Conservation (phyloP, 345 rosid species). For the Ricinus communis region DNA sequence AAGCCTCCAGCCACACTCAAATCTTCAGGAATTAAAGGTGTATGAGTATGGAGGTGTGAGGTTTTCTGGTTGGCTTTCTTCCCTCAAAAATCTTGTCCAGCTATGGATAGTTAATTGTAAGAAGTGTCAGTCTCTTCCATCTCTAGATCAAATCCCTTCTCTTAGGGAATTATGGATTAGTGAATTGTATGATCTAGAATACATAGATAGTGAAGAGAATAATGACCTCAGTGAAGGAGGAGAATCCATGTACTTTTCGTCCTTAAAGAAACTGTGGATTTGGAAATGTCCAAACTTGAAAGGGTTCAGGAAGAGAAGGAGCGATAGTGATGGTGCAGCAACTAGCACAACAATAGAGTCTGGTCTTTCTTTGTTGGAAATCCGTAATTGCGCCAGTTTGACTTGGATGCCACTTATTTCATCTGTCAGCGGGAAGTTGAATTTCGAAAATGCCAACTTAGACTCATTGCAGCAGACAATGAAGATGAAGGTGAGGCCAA, state of each 20-base stretch:
- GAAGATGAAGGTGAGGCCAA: background rate
- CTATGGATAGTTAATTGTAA: accelerated
- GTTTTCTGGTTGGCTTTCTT: background rate
- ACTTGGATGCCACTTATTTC: slow-evolving; percentile 4
- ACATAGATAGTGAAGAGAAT: background rate
- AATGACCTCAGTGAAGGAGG: no score
- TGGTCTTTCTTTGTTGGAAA: slow-evolving; percentile 7
- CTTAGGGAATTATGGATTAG: background rate
- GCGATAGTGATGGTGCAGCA: no score
- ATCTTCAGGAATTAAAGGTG: background rate
- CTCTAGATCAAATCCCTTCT: background rate
- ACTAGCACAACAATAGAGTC: background rate
- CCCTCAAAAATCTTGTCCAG: background rate
- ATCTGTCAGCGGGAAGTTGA: background rate
- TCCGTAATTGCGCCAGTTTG: background rate
- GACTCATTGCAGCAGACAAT: background rate
- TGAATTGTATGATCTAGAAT: background rate
- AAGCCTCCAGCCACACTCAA: slow-evolving; percentile 10
- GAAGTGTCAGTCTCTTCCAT: background rate
- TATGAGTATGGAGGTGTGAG: background rate
- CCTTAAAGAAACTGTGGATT: slow-evolving; percentile 1
- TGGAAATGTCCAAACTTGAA: background rate
- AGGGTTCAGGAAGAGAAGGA: slow-evolving; percentile 10
- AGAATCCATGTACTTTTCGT: background rate
- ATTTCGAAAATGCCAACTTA: background rate